Base-by-base conservation (phyloP, 2,329 filamentous ascomycete genomes). In the Trichophyton benhamiae region DNA sequence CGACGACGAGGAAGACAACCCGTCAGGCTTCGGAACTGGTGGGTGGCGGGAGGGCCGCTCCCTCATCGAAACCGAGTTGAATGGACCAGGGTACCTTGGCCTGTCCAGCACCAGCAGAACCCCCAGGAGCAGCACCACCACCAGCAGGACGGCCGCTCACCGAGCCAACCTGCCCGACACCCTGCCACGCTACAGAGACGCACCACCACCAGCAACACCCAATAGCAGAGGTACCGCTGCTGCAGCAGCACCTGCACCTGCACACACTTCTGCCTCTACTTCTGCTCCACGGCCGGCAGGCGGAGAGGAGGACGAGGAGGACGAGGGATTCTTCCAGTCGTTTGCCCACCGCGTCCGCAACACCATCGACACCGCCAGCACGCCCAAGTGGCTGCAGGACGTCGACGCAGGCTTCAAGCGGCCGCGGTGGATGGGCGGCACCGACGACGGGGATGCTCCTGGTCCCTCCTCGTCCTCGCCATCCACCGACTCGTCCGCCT, bases 31-130 rank as follows among this genome's bases (percentile, higher is more conserved):
- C 65, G 90, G 90, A 13, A 85, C 86, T 0, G 89, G 89, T 1
- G 87, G 87, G 1, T 97, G 92, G 94, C 84, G 91, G 55, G 94
- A 97, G 75, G 94, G 94, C 2, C 83, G 90, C 58, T 87, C 91
- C 58, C 81, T 99, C 30, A 95, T 99, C 64, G 89, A 96, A 65
- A 84, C 89, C 30, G 94, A 97, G 71, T 74, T 91, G 6, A 84
- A 86, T 63, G 87, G 87, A 13, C 82, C 76, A 15, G 81, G 67
- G 67, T 82, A 70, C 53, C 69, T 76, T 58, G 77, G 75, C 1
- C 70, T 76, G 64, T 68, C 74, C 65, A 72, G 73, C 70, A 67
- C 55, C 20, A 61, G 60, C 20, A 61, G 60, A 13, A 33, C 63
- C 3, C 11, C 17, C 17, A 25, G 13, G 15, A 30, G 27, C 27